Base-by-base conservation (phyloP, 805 yeast genomes). In the Cyberlindnera americana region DNA sequence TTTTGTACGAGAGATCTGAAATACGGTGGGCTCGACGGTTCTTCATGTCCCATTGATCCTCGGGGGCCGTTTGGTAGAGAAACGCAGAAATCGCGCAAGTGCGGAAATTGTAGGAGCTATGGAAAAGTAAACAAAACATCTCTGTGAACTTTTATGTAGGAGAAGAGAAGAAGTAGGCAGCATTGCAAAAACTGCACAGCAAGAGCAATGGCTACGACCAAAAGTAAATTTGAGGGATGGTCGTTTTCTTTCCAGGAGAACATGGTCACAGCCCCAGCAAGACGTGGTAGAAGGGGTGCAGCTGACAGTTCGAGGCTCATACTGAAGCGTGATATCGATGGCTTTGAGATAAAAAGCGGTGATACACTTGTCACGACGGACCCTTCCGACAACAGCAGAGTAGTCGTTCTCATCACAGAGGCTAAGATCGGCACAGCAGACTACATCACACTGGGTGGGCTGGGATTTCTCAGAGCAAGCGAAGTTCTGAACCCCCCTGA, bases 331-430 rank as follows among this genome's bases (percentile, higher is more conserved):
- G 66, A 59, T 9, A 52, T 48, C 0, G 85, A 78, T 56, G 73
- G 67, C 3, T 44, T 77, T 26, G 71, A 65, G 33, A 48, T 82
- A 16, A 64, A 65, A 19, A 65, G 66, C 9, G 89, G 89, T 3
- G 81, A 76, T 45, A 62, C 73, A 27, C 52, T 81, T 0, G 54
- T 77, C 8, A 62, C 73, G 29, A 60, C 59, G 23, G 65, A 64
- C 38, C 61, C 60, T 4, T 53, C 44, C 1, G 60, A 56, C 2
- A 58, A 59, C 2, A 46, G 54, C 2, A 61, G 70, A 1, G 70
- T 64, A 31, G 61, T 76, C 3, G 80, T 70, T 6, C 48, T 79
- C 25, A 64, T 82, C 13, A 69, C 68, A 35, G 80, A 77, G 30
- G 74, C 79, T 12, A 48, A 61, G 15, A 65, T 72, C 39, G 83